A percentile compares a stretch with the other conserved stretches of the same genome.
These are phyloP conservation scores for Scolecobasidium constrictum DNA, from an alignment of 2,329 filamentous ascomycete genomes.

Conservation along the genomic window DNA sequence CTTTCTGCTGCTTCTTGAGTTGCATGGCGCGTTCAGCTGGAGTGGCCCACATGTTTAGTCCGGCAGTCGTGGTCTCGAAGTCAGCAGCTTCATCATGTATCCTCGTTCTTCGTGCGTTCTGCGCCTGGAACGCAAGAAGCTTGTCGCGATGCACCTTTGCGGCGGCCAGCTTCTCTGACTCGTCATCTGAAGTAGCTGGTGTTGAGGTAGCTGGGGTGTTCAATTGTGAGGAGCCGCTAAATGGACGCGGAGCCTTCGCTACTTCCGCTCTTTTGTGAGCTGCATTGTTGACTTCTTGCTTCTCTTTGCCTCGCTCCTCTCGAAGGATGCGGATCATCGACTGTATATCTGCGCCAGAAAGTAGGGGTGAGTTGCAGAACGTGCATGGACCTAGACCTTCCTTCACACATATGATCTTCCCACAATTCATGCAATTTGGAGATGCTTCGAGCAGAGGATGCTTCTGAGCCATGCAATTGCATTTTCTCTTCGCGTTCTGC, in stretches of 20 bases:
- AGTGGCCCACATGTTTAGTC: constrained; percentile 69
- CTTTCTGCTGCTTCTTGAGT: constrained; percentile 74
- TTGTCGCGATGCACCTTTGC: constrained; percentile 73
- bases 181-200: constrained; percentile 25
- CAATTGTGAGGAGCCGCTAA: constrained; percentile 38
- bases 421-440: constrained; percentile 85
- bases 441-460: constrained; percentile 85
- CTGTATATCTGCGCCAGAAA: constrained; percentile 65
- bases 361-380: constrained; percentile 67
- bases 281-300: constrained; percentile 70
- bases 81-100: constrained; percentile 79
- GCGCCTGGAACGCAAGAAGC: constrained; percentile 69
- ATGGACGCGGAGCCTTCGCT: constrained; percentile 44
- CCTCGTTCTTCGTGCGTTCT: constrained; percentile 74
- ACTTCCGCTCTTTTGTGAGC: constrained; percentile 57
- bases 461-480: constrained; percentile 77
- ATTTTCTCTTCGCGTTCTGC: constrained; percentile 51
- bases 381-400: constrained; percentile 92
- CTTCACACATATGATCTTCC: constrained; percentile 90
- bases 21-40: constrained; percentile 74
- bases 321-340: constrained; percentile 75
- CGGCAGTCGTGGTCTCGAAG: constrained; percentile 50
- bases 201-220: constrained; percentile 16
- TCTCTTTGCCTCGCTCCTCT: constrained; percentile 77
- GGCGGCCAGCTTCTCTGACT: constrained; percentile 49